A percentile compares a stretch with the other conserved stretches of the same genome.
Conservation (phyloP, 2,329 filamentous ascomycete genomes). For the Sarocladiaceae sp. region DNA sequence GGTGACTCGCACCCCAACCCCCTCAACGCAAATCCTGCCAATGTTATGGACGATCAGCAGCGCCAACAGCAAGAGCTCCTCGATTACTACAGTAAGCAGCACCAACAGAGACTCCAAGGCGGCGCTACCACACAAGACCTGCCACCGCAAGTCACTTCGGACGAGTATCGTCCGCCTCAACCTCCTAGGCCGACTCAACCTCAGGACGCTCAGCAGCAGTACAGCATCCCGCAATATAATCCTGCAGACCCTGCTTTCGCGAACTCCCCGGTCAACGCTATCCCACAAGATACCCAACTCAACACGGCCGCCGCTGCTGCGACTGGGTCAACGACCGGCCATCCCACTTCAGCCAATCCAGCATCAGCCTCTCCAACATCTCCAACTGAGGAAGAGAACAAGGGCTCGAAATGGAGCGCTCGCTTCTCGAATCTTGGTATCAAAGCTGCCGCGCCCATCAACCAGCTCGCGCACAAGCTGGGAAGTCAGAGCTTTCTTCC, state of each 20-base stretch:
- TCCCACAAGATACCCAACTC: background rate
- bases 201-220: conserved; percentile 16
- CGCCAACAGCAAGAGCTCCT: conserved; percentile 9
- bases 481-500: conserved; percentile 85
- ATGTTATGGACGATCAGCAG: conserved; percentile 3
- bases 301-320: background rate
- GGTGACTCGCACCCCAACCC: conserved; percentile 8
- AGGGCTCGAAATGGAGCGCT: conserved; percentile 21
- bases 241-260: conserved; percentile 26
- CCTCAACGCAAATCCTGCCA: conserved; percentile 17
- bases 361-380: background rate
- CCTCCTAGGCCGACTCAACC: background rate
- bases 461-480: conserved; percentile 75
- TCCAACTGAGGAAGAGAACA: background rate
- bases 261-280: background rate
- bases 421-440: conserved; percentile 27
- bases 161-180: conserved; percentile 3
- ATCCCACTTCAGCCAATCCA: background rate
- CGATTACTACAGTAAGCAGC: conserved; percentile 2
- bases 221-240: conserved; percentile 25
- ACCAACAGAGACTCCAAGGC: background rate
- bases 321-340: background rate
- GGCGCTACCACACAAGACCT: background rate
- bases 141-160: background rate
- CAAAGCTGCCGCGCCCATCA: conserved; percentile 67